These are phyloP conservation scores for Botryosphaeria dothidea DNA, from an alignment of 2,329 filamentous ascomycete genomes.

Conservation along the genomic window DNA sequence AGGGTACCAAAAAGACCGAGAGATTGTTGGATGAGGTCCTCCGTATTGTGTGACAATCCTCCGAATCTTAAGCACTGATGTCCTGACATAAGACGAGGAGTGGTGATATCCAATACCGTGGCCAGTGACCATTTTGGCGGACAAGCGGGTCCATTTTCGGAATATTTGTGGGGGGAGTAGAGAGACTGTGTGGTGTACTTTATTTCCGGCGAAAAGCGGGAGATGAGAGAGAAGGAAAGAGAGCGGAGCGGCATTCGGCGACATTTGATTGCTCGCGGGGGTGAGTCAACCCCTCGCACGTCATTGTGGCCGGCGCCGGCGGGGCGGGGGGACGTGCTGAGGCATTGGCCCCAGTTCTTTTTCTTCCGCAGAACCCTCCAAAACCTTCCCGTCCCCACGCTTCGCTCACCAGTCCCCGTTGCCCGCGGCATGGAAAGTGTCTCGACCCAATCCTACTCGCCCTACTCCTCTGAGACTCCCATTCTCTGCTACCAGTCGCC, in stretches of 20 bases:
- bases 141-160: too few species aligned
- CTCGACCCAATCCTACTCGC: constrained; percentile 14
- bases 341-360: constrained; percentile 5
- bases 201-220: too few species aligned
- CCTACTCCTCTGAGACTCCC: constrained; percentile 18
- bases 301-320: neutral
- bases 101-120: too few species aligned
- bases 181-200: too few species aligned
- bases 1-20: too few species aligned
- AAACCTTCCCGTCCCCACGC: constrained; percentile 3
- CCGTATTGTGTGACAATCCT: too few species aligned
- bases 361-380: constrained; percentile 5
- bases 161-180: too few species aligned
- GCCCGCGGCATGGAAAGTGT: constrained; percentile 17
- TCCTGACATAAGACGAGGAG: too few species aligned
- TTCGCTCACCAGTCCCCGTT: neutral
- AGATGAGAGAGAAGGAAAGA: too few species aligned
- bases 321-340: constrained; percentile 7
- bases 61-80: too few species aligned
- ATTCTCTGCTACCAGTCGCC: constrained; percentile 21
- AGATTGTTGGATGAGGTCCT: too few species aligned
- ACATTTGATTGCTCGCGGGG: neutral
- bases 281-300: constrained; percentile 12
- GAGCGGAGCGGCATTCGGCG: neutral
- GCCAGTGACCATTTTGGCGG: too few species aligned